Conservation (phyloP, 345 rosid species). For the Anacardium occidentale region DNA sequence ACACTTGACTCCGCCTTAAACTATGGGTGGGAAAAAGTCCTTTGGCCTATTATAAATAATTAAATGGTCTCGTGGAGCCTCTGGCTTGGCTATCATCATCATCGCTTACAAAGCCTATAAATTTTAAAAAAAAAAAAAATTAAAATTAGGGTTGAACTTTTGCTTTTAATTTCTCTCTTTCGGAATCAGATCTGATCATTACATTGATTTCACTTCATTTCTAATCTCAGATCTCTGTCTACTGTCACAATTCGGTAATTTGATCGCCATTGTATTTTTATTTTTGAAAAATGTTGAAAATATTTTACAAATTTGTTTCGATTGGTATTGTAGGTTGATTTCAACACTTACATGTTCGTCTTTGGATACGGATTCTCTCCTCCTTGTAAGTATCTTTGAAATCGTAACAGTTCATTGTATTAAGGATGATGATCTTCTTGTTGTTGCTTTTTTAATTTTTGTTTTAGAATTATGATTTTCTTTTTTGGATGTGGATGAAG, state of each 20-base stretch:
- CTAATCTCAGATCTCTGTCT: constrained; percentile 37
- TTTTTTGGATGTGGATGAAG: constrained; percentile 31
- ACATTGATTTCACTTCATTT: constrained; percentile 7
- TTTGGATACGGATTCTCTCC: constrained; percentile 49
- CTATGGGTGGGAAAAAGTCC: too few species aligned
- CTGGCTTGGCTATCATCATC: constrained; percentile 27
- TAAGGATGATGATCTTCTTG: background rate
- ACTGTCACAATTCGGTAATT: constrained; percentile 21
- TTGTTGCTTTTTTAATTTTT: constrained; percentile 9
- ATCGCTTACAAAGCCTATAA: constrained; percentile 23
- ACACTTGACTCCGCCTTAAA: too few species aligned
- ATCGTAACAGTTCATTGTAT: background rate
- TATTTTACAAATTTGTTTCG: constrained; percentile 14
- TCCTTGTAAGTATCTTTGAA: constrained; percentile 46
- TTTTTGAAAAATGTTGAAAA: constrained; percentile 13
- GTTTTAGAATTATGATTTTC: constrained; percentile 11
- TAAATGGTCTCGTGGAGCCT: constrained; percentile 12
- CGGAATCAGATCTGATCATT: constrained; percentile 30
- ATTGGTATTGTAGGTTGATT: constrained; percentile 6
- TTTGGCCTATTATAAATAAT: too few species aligned
- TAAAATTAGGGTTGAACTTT: constrained; percentile 23
- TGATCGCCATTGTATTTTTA: background rate
- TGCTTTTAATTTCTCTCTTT: background rate
- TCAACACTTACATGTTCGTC: constrained; percentile 48
- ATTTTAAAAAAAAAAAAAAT: constrained; percentile 14